Base-by-base conservation (phyloP, 768 basidiomycete genomes). In the Calocybe indica region DNA sequence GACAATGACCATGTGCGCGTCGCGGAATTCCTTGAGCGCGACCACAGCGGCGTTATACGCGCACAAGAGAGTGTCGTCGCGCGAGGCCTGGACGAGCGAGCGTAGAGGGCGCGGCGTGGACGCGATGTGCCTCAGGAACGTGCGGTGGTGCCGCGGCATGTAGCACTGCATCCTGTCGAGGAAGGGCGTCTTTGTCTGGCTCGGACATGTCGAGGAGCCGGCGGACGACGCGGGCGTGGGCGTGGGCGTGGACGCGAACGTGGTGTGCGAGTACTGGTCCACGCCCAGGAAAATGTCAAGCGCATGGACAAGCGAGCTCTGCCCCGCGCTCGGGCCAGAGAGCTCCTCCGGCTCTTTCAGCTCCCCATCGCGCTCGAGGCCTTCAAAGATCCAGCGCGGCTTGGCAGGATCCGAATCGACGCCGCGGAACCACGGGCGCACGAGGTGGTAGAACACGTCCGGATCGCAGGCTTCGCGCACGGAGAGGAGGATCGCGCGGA, bases 371-470 rank as follows among this genome's bases (percentile, higher is more conserved):
- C 67, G 64, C 9, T 76, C 76, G 1, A 81, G 61, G 4, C 83
- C 83, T 45, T 79, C 74, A 51, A 83, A 89, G 6, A 69, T 56
- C 78, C 78, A 80, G 11, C 53, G 66, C 14, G 75, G 64, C 31
- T 65, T 52, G 6, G 52, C 56, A 6, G 69, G 62, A 49, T 77
- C 67, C 7, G 80, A 79, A 54, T 88, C 83, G 13, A 80, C 75
- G 0, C 91, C 91, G 29, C 82, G 74, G 63, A 92, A 87, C 91
- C 91, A 94, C 0, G 90, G 91, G 12, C 91, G 70, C 44, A 94
- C 78, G 29, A 70, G 63, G 56, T 81, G 79, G 60, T 88, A 92
- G 55, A 90, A 94, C 15, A 78, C 66, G 7, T 78, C 73, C 0
- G 94, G 92, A 47, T 85, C 78, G 62, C 93, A 90, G 6, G 79